Evolutionary conservation across 176 grass and related monocot genomes (phyloP).

Genomic region (Zoysia japonica): DNA sequence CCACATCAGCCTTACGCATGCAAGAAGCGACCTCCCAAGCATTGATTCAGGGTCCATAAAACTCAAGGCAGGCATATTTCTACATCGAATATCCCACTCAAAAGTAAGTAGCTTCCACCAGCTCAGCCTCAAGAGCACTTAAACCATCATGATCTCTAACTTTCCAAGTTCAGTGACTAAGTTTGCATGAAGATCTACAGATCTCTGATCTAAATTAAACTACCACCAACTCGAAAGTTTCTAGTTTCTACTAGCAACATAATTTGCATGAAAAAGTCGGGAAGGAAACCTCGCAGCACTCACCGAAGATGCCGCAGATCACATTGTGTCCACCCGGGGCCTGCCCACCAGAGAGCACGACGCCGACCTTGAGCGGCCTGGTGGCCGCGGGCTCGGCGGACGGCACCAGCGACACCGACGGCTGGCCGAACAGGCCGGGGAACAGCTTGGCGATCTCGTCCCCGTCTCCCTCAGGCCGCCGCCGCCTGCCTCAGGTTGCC

Average conservation of each 20-base stretch:
- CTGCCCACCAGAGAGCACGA: conserved; percentile 93
- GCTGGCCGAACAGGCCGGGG: conserved; percentile 78
- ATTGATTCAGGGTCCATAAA: neutral
- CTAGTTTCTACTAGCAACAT: neutral
- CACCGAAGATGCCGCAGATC: conserved; percentile 96
- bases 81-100: neutral
- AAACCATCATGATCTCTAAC: conserved; percentile 33
- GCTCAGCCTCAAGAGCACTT: neutral
- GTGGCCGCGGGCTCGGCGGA: conserved; percentile 24
- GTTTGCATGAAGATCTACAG: neutral
- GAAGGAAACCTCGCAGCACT: conserved; percentile 1
- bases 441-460: conserved; percentile 97
- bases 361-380: conserved; percentile 68
- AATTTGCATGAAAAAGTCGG: neutral
- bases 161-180: neutral
- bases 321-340: conserved; percentile 95
- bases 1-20: conserved; percentile 14
- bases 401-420: conserved; percentile 66
- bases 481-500: no score
- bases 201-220: conserved; percentile 22
- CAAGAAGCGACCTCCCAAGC: neutral
- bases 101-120: neutral
- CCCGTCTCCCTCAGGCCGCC: no score
- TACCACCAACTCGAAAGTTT: neutral
- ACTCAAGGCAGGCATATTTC: neutral